Evolutionary conservation across 2,329 filamentous ascomycete species (phyloP).

Genomic region (Talaromyces sp.): DNA sequence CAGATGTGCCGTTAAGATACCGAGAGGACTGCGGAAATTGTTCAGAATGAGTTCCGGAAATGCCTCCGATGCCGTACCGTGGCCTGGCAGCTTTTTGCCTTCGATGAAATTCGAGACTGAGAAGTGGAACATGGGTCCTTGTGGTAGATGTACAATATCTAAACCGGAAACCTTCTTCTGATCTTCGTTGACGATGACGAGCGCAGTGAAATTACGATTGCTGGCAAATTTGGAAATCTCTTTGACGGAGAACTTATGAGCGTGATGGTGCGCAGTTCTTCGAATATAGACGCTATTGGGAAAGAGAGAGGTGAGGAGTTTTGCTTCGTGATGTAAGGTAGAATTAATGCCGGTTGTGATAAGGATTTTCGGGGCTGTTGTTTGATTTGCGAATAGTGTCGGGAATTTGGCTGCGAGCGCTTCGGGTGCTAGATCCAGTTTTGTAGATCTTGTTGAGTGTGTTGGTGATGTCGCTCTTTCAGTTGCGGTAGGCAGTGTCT

Average conservation of each 20-base stretch:
- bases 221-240: constrained; percentile 86
- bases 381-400: constrained; percentile 54
- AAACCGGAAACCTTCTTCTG: constrained; percentile 79
- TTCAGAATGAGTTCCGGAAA: constrained; percentile 88
- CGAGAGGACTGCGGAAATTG: constrained; percentile 90
- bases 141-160: constrained; percentile 78
- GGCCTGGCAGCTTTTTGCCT: constrained; percentile 80
- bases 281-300: constrained; percentile 79
- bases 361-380: constrained; percentile 72
- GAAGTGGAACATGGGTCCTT: constrained; percentile 91
- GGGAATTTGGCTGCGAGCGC: constrained; percentile 62
- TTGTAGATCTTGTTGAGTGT: constrained; percentile 57
- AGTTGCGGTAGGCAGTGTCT: constrained; percentile 38
- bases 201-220: constrained; percentile 77
- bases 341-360: constrained; percentile 89
- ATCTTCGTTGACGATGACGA: constrained; percentile 86
- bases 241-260: constrained; percentile 85
- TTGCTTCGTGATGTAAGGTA: constrained; percentile 78
- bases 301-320: constrained; percentile 76
- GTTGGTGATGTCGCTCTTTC: constrained; percentile 56
- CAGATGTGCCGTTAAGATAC: constrained; percentile 79
- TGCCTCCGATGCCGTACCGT: constrained; percentile 86
- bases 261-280: constrained; percentile 77
- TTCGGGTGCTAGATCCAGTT: constrained; percentile 61
- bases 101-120: constrained; percentile 87